These are phyloP conservation scores for Mycosphaerella sp. DNA, from an alignment of 2,329 filamentous ascomycete species.

Conservation along the genomic window DNA sequence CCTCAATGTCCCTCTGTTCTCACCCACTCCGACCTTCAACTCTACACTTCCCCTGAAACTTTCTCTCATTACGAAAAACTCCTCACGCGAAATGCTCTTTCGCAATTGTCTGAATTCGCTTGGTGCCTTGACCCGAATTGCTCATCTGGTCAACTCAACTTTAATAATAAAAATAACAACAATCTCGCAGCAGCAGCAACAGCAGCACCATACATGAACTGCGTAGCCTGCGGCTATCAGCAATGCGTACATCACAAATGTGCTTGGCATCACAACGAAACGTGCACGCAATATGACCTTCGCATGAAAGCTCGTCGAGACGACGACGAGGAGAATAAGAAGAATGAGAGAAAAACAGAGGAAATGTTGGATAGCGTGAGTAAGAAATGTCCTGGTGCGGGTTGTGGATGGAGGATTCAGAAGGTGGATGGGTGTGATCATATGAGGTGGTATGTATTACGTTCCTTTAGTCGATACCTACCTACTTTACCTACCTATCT, in stretches of 20 bases:
- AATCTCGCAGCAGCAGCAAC: too few relatives aligned
- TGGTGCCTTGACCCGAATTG: slow-evolving; percentile 50
- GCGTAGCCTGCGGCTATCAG: slow-evolving; percentile 32
- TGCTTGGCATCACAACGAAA: slow-evolving; percentile 37
- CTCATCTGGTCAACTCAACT: slow-evolving; percentile 48
- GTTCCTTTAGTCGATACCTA: too few relatives aligned
- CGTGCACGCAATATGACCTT: slow-evolving; percentile 37
- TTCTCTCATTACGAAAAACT: slow-evolving; percentile 46
- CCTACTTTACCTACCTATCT: too few relatives aligned
- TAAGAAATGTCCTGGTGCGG: slow-evolving; percentile 35
- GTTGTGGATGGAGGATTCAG: slow-evolving; percentile 37
- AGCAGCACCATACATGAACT: slow-evolving; percentile 33
- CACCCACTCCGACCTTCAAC: slow-evolving; percentile 41
- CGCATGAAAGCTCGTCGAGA: slow-evolving; percentile 18
- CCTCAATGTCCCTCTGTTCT: slow-evolving; percentile 46
- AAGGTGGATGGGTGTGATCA: slow-evolving; percentile 40
- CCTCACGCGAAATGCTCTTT: slow-evolving; percentile 40
- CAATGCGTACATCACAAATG: slow-evolving; percentile 35
- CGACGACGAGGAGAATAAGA: slow-evolving; percentile 11
- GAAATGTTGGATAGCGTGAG: slow-evolving; percentile 30
- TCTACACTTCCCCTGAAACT: slow-evolving; percentile 40
- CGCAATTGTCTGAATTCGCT: slow-evolving; percentile 42
- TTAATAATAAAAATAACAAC: background rate
- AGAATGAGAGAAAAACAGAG: slow-evolving; percentile 15
- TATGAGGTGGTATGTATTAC: slow-evolving; percentile 12